Evolutionary conservation across 2,329 filamentous ascomycete genomes (phyloP), one percentile per base, ranked within the genome.

Genomic region (Fusarium ambrosium): DNA sequence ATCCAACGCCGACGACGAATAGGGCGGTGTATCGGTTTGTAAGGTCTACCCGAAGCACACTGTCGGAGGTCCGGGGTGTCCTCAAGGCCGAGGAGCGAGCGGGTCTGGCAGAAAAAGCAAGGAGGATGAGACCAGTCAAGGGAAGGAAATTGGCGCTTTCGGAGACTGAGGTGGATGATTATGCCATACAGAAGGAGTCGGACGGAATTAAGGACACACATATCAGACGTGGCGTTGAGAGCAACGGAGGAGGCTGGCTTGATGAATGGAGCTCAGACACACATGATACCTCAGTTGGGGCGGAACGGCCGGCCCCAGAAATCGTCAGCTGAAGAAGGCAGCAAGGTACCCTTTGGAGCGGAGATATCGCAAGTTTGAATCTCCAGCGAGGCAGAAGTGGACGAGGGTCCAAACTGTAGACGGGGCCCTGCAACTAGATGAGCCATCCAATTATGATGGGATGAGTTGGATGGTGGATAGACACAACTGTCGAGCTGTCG

Each of bases 1-100:
- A 66, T 62, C 48, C 63, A 56, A 61, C 64, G 56, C 64, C 32
- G 55, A 41, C 64, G 20, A 69, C 29, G 61, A 64, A 59, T 51
- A 51, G 64, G 45, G 53, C 32, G 55, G 36, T 32, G 29, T 66
- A 66, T 64, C 20, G 53, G 36, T 61, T 69, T 48, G 29, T 43
- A 51, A 48, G 34, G 53, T 55, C 36, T 34, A 20, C 11, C 45
- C 55, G 32, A 59, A 29, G 39, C 48, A 64, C 39, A 27, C 43
- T 24, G 51, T 62, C 72, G 72, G 72, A 59, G 56, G 37, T 41
- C 61, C 72, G 72, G 72, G 27, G 62, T 51, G 24, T 39, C 58
- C 59, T 27, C 59, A 48, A 64, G 45, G 24, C 69, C 72, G 69
- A 73, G 56, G 51, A 66, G 60, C 61, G 59, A 66, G 60, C 61